Evolutionary conservation across 441 rosid species (phyloP).

Genomic region (Gossypium gossypioides): DNA sequence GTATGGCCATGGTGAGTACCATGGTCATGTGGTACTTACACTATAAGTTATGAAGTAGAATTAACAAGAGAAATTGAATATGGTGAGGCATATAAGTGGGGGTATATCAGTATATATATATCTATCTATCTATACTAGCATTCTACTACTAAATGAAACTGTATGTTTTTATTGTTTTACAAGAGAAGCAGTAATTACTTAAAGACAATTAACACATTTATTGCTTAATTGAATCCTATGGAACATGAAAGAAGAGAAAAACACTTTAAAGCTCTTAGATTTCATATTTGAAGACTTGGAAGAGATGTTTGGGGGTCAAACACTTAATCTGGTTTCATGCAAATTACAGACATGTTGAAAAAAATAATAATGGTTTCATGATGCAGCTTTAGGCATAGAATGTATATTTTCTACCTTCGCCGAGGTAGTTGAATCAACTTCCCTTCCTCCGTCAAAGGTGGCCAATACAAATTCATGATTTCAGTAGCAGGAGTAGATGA

Average conservation of each 20-base stretch:
- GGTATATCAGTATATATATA: neutral
- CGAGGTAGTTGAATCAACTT: neutral
- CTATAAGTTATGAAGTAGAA: neutral
- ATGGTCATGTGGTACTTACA: neutral
- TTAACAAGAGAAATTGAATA: neutral
- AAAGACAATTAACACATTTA: neutral
- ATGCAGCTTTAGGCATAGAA: neutral
- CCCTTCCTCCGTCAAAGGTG: neutral
- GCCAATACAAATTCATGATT: neutral
- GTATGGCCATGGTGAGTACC: neutral
- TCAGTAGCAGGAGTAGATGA: neutral
- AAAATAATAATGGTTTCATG: neutral
- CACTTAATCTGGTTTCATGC: neutral
- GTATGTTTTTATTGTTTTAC: no score
- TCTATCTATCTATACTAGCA: no score
- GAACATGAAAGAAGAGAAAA: neutral
- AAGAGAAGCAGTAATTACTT: no score
- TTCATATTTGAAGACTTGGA: no score
- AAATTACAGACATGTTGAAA: neutral
- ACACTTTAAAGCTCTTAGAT: neutral
- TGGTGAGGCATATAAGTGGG: neutral
- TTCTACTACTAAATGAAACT: no score
- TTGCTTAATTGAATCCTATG: neutral
- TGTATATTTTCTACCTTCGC: neutral
- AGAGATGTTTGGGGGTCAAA: no score